Base-by-base conservation (phyloP, 345 rosid genomes). In the Aethionema arabicum region DNA sequence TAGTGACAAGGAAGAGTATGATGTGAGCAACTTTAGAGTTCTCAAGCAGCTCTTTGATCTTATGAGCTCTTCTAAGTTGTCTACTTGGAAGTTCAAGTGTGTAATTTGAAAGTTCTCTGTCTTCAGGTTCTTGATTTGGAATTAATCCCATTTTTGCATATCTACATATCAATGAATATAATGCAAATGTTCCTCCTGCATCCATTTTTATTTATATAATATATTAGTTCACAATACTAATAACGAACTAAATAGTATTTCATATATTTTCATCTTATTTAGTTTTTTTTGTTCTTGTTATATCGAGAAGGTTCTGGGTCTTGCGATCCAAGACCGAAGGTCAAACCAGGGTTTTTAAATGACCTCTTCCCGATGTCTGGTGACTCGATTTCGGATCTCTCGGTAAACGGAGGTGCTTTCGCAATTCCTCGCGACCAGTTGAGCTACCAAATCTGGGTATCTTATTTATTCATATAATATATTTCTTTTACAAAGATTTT, bases 181-280 rank as follows among this genome's bases (percentile, higher is more conserved):
- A 58, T 0, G 95, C 96, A 45, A 91, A 91, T 12, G 91, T 88
- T 47, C 96, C 96, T 7, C 91, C 95, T 83, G 63, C 65, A 7
- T 48, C 21, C 38, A 27, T 21, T 27, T 29, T 42, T 11, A 47
- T 44, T 45, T 3, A 50, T 32, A 27, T 5, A 7, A 32, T 51
- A 27, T 3, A 29, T 12, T 8, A 30, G 37, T 21, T 21, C 27
- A 2, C n/a, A 27, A 12, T 0, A 51, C 11, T 5, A 51, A 8
- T 4, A 50, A 8, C 3, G 7, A 8, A 27, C 12, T 12, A 5
- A n/a, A 5, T 12, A 11, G 61, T 39, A 38, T 38, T 21, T 21
- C 15, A 15, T 36, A 55, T 14, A 11, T 21, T 55, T 8, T 15
- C 27, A 21, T 21, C 27, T 21, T 21, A 21, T 21, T 21, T 21